phyloP scores from a whole-genome alignment of 345 rosid species.

The Eucalyptus regnans region DNA sequence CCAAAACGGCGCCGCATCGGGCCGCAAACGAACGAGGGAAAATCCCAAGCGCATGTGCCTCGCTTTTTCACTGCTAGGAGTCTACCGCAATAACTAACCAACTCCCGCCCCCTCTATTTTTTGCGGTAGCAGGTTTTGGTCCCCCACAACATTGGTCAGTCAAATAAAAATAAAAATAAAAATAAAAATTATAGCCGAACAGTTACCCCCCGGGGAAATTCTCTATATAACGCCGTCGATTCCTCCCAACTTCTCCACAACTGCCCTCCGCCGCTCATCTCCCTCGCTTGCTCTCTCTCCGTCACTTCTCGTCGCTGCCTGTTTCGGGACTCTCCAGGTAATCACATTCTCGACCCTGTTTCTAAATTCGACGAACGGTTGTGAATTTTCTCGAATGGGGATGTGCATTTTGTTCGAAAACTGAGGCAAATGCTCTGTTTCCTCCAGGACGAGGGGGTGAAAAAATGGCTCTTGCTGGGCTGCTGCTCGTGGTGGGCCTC shows the following conservation, averaged over 20 bases:
- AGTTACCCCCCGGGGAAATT: background rate
- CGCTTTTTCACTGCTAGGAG: background rate
- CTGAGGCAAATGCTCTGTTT: background rate
- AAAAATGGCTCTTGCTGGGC: constrained; percentile 24
- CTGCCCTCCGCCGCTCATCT: background rate
- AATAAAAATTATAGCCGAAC: background rate
- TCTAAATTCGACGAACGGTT: background rate
- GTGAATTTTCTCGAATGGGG: background rate
- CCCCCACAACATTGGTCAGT: background rate
- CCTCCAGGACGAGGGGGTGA: background rate
- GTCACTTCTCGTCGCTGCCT: background rate
- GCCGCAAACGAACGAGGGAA: background rate
- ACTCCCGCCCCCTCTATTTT: background rate
- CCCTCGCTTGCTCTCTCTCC: background rate
- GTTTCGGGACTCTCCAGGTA: background rate
- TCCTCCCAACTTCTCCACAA: background rate
- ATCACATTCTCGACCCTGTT: background rate
- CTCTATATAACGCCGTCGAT: background rate
- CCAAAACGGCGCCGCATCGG: background rate
- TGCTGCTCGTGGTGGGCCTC: constrained; percentile 23
- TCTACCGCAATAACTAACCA: background rate
- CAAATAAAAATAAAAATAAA: background rate
- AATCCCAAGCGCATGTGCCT: background rate
- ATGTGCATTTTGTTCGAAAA: background rate
- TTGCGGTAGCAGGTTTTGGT: background rate